Evolutionary conservation across 1,284 basidiomycete genomes (phyloP), one percentile per base, ranked within the genome.

Genomic region (Stereum hirsutum): DNA sequence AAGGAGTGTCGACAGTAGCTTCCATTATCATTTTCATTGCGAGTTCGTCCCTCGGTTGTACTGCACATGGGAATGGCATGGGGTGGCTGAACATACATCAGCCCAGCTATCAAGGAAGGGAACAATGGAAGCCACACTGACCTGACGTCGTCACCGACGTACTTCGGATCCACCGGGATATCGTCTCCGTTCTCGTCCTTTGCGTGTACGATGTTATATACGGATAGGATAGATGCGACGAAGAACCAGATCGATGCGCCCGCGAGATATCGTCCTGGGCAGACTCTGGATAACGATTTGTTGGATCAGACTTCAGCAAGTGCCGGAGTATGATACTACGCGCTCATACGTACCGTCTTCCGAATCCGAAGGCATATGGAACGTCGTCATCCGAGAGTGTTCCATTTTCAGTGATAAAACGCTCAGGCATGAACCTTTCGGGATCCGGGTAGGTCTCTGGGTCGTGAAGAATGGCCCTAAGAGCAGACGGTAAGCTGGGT

Each of bases 171-270:
- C n/a, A n/a, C n/a, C n/a, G n/a, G n/a, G n/a, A 71, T 62, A n/a
- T 54, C 51, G 26, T 56, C 49, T 2, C 72, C 72, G n/a, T 63
- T 55, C 39, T 62, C 60, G 43, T 69, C 69, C 11, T 62, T 42
- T 8, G 64, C 56, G 51, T 64, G 66, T 30, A 56, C 47, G 26
- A 75, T 65, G 39, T 65, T 54, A 51, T 68, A 70, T 10, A 65
- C 63, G 5, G 67, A 54, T 26, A 75, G 49, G 26, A 70, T 60
- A 2, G 66, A 68, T 31, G 69, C 70, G 23, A 74, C 57, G 12
- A 64, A 55, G 38, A 75, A 67, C 66, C 69, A 75, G 15, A 75
- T 48, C 14, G 66, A 62, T 48, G 72, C 69, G 44, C 67, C 63
- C 41, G 43, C 43, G n/a, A 74, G 58, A 57, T 63, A 64, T 39